Conservation (phyloP, 352 stramenopile species). For the Pythium rishiriense region DNA sequence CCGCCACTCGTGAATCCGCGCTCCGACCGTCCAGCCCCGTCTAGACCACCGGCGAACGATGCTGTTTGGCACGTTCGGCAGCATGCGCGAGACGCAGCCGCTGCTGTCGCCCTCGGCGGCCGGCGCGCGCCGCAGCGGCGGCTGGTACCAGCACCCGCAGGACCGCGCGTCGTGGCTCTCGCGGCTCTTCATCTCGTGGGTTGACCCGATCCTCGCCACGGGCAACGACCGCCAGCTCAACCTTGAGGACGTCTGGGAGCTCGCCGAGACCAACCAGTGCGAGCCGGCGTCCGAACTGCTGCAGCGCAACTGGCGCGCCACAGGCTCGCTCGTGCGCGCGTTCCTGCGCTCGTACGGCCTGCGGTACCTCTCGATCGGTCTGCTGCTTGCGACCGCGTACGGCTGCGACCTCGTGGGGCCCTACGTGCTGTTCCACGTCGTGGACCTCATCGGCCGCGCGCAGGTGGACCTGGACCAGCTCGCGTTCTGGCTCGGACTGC, state of each 20-base stretch:
- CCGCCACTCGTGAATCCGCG: slow-evolving; percentile 1
- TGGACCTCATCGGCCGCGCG: slow-evolving; percentile 44
- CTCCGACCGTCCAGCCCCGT: neutral
- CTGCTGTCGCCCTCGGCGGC: slow-evolving; percentile 18
- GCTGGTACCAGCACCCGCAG: slow-evolving; percentile 30
- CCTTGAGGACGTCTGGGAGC: slow-evolving; percentile 60
- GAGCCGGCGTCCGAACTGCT: slow-evolving; percentile 51
- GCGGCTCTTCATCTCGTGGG: slow-evolving; percentile 36
- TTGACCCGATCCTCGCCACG: slow-evolving; percentile 26
- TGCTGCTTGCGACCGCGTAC: slow-evolving; percentile 43
- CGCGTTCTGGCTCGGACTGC: slow-evolving; percentile 55
- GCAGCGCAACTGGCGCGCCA: slow-evolving; percentile 58
- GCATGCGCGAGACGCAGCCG: slow-evolving; percentile 21
- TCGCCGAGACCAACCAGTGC: slow-evolving; percentile 41
- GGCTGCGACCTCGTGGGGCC: slow-evolving; percentile 60
- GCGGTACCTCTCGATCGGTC: slow-evolving; percentile 43
- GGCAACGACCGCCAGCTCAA: slow-evolving; percentile 43
- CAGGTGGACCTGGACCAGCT: slow-evolving; percentile 34
- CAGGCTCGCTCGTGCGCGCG: slow-evolving; percentile 49
- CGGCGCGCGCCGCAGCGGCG: slow-evolving; percentile 9
- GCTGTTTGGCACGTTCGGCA: slow-evolving; percentile 32
- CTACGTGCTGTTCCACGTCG: slow-evolving; percentile 62
- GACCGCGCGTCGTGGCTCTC: slow-evolving; percentile 34
- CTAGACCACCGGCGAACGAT: neutral
- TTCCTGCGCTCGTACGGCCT: slow-evolving; percentile 55